Conservation (phyloP, 2,329 filamentous ascomycete species). For the Paracoccidioides brasiliensis region DNA sequence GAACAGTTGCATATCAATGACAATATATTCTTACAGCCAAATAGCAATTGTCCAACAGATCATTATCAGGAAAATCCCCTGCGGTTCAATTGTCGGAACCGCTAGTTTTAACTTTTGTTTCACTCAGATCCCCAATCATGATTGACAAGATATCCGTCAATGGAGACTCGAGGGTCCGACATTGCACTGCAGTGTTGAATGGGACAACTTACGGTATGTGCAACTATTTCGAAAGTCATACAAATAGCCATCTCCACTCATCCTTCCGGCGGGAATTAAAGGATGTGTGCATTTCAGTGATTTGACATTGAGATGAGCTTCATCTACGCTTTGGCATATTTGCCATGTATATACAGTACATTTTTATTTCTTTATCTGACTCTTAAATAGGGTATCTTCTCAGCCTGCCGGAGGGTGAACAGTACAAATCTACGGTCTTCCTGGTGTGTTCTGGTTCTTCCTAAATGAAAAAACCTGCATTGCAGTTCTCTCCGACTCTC, state of each 20-base stretch:
- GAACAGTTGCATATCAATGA: too few relatives aligned
- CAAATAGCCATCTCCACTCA: neutral
- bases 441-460: constrained; percentile 8
- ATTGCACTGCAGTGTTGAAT: constrained; percentile 50
- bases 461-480: neutral
- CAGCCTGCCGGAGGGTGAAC: constrained; percentile 35
- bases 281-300: neutral
- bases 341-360: neutral
- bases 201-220: constrained; percentile 53
- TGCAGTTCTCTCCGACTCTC: neutral
- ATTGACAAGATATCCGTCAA: constrained; percentile 49
- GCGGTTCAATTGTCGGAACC: too few relatives aligned
- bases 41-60: neutral
- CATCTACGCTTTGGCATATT: neutral
- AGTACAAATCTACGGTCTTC: constrained; percentile 38
- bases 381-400: constrained; percentile 44
- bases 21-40: neutral
- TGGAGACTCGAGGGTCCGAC: constrained; percentile 53
- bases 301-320: neutral
- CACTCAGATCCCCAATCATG: constrained; percentile 33
- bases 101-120: constrained; percentile 26
- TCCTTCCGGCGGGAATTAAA: too few relatives aligned
- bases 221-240: neutral
- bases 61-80: too few relatives aligned
- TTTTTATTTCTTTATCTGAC: constrained; percentile 31